Evolutionary conservation across 441 rosid species (phyloP).

Genomic region (Croton setiger): DNA sequence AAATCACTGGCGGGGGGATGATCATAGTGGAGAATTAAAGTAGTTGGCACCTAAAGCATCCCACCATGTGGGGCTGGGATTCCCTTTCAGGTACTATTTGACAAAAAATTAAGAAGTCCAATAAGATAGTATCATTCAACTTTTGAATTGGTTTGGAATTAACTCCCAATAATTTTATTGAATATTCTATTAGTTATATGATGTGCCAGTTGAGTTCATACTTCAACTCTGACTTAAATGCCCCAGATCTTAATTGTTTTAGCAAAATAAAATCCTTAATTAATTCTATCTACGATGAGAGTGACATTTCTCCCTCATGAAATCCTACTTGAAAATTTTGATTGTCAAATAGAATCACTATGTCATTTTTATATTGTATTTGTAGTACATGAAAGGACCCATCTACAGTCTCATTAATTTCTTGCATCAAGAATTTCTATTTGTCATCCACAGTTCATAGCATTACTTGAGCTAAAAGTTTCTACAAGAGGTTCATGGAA

Average conservation of each 20-base stretch:
- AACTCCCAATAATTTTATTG: neutral
- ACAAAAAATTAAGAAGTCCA: neutral
- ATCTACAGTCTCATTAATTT: neutral
- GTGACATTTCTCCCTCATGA: neutral
- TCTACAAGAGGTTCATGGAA: neutral
- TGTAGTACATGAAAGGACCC: neutral
- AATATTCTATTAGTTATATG: neutral
- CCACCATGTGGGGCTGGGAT: too few relatives aligned
- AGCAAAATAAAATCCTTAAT: too few relatives aligned
- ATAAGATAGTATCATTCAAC: neutral
- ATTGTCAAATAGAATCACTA: neutral
- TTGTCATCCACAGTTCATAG: neutral
- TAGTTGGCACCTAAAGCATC: too few relatives aligned
- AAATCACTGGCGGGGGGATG: too few relatives aligned
- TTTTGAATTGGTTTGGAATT: neutral
- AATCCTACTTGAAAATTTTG: neutral
- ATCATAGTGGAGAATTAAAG: too few relatives aligned
- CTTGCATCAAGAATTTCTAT: neutral
- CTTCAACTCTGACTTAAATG: too few relatives aligned
- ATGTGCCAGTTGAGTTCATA: neutral
- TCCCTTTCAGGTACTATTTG: too few relatives aligned
- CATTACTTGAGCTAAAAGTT: neutral
- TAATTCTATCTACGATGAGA: neutral
- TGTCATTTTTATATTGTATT: neutral
- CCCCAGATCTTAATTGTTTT: neutral